Conservation (phyloP, 495 filamentous ascomycete species). For the Rhizodiscina lignyota region DNA sequence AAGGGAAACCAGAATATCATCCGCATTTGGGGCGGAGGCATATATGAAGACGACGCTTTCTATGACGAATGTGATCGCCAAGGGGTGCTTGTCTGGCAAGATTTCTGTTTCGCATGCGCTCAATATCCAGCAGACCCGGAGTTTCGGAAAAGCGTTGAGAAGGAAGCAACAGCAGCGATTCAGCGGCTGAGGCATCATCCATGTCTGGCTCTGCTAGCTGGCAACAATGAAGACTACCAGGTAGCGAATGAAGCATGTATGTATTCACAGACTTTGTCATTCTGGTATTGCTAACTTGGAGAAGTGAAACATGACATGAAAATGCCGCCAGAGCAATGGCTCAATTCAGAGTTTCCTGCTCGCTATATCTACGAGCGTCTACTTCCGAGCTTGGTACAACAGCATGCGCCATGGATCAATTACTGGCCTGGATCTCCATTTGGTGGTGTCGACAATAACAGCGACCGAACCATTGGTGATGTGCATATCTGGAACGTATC, state of each 20-base stretch:
- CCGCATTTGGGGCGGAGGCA: slow-evolving; percentile 62
- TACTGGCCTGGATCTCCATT: slow-evolving; percentile 88
- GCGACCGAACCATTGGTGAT: slow-evolving; percentile 73
- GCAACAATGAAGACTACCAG: slow-evolving; percentile 95
- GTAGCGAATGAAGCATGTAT: too few relatives aligned
- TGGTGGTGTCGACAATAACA: slow-evolving; percentile 64
- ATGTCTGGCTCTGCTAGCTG: slow-evolving; percentile 71
- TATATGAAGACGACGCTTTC: slow-evolving; percentile 57
- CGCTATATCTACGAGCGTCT: slow-evolving; percentile 92
- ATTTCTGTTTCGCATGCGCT: slow-evolving; percentile 69
- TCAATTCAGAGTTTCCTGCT: slow-evolving; percentile 76
- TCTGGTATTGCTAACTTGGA: too few relatives aligned
- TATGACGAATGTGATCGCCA: slow-evolving; percentile 62
- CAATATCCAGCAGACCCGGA: slow-evolving; percentile 60
- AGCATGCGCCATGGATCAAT: slow-evolving; percentile 43
- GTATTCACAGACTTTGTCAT: too few relatives aligned
- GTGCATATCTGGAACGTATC: slow-evolving; percentile 98
- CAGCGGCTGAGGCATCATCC: slow-evolving; percentile 69
- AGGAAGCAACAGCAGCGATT: slow-evolving; percentile 63
- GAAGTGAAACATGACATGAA: slow-evolving; percentile 31
- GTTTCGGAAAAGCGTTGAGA: slow-evolving; percentile 48
- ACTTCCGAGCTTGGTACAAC: slow-evolving; percentile 48
- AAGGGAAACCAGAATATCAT: slow-evolving; percentile 62
- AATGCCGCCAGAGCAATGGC: slow-evolving; percentile 54
- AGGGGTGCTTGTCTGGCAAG: slow-evolving; percentile 67